These are phyloP conservation scores for Mitragyna speciosa DNA, from an alignment of 257 asterid genomes.

Conservation along the genomic window DNA sequence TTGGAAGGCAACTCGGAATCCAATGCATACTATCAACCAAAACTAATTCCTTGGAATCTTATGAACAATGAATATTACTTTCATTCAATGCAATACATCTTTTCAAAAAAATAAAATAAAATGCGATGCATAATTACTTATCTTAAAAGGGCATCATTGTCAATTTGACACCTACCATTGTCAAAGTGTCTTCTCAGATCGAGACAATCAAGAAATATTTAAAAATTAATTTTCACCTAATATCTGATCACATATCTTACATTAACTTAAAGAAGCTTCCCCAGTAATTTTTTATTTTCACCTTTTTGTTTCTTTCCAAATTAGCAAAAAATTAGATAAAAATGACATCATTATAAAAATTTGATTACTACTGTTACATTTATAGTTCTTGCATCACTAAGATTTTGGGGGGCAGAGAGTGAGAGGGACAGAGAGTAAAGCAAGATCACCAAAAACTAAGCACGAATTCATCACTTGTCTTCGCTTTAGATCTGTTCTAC, in stretches of 20 bases:
- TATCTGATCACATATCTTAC: conserved; percentile 45
- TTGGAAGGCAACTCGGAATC: conserved; percentile 19
- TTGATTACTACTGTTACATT: conserved; percentile 18
- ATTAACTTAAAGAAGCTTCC: conserved; percentile 53
- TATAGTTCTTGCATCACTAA: conserved; percentile 23
- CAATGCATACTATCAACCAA: neutral
- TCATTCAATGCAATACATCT: too few relatives aligned
- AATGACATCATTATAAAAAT: conserved; percentile 13
- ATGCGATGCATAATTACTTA: neutral
- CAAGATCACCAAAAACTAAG: conserved; percentile 2
- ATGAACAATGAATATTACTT: neutral
- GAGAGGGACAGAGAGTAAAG: conserved; percentile 31
- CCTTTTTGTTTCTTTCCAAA: conserved; percentile 9
- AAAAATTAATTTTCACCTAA: conserved; percentile 44
- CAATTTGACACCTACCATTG: neutral
- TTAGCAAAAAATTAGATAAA: conserved; percentile 14
- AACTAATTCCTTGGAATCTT: neutral
- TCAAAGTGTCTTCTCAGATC: conserved; percentile 9
- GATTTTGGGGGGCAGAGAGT: conserved; percentile 40
- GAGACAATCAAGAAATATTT: conserved; percentile 20
- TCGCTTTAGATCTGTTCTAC: conserved; percentile 44
- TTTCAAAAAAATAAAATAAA: too few relatives aligned
- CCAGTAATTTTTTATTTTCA: conserved; percentile 19
- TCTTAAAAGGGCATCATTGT: conserved; percentile 31
- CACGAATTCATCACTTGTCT: conserved; percentile 13